Evolutionary conservation across 768 basidiomycete genomes (phyloP).

Genomic region (Termitomyces sp.): DNA sequence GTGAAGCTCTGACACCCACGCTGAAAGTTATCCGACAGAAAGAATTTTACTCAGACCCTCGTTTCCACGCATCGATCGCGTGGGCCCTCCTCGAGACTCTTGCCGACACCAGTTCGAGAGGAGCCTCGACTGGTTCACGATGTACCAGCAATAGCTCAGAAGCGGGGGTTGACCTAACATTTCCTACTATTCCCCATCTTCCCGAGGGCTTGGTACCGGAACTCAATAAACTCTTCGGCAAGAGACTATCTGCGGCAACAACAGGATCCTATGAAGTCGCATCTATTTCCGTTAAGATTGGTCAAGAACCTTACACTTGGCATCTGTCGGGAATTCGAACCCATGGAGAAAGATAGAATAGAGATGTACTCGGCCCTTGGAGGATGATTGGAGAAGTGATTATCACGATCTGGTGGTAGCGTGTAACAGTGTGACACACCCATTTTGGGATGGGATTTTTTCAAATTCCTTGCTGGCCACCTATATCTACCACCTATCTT

Average conservation of each 20-base stretch:
- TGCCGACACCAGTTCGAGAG: slow-evolving; percentile 1
- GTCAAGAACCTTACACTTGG: slow-evolving; percentile 58
- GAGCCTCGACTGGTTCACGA: slow-evolving; percentile 5
- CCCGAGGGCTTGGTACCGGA: slow-evolving; percentile 39
- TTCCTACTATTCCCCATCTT: slow-evolving; percentile 47
- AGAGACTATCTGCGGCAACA: slow-evolving; percentile 32
- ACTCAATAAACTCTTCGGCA: slow-evolving; percentile 46
- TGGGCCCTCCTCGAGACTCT: slow-evolving; percentile 70
- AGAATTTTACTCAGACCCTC: slow-evolving; percentile 73
- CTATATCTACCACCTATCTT: no score
- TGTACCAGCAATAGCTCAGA: slow-evolving; percentile 7
- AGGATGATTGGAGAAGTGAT: no score
- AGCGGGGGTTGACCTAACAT: slow-evolving; percentile 18
- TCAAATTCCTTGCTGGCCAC: no score
- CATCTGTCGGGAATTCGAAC: slow-evolving; percentile 23
- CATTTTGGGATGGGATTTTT: no score
- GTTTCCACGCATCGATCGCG: slow-evolving; percentile 86
- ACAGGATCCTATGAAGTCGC: slow-evolving; percentile 49
- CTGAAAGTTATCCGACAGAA: slow-evolving; percentile 64
- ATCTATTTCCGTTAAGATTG: slow-evolving; percentile 61
- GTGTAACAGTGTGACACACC: no score
- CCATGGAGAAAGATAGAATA: not conserved
- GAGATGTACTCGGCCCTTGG: not conserved
- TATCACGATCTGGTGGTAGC: no score
- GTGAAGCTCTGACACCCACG: slow-evolving; percentile 50